phyloP scores from a whole-genome alignment of 352 stramenopile species.

The Phytophthora pinifolia region DNA sequence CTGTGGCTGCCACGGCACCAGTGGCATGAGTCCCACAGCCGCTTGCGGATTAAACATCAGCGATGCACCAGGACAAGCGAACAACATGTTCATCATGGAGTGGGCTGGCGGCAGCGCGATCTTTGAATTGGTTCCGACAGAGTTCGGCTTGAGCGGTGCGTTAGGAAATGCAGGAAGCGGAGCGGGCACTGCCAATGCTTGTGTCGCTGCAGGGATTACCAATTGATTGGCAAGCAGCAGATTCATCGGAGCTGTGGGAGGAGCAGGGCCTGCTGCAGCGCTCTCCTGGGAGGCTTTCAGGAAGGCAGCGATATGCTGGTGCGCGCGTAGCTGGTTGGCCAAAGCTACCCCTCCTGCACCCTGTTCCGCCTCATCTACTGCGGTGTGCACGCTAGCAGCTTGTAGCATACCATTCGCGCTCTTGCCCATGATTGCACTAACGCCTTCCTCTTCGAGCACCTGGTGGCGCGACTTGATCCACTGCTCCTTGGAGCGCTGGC shows the following conservation, averaged over 20 bases:
- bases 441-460: constrained; percentile 61
- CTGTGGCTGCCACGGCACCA: constrained; percentile 29
- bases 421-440: constrained; percentile 49
- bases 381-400: constrained; percentile 14
- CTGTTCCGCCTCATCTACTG: constrained; percentile 20
- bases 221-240: constrained; percentile 27
- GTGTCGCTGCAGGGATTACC: constrained; percentile 9
- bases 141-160: constrained; percentile 24
- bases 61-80: constrained; percentile 32
- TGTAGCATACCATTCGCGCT: constrained; percentile 39
- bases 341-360: constrained; percentile 26
- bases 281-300: constrained; percentile 20
- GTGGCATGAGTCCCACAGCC: constrained; percentile 17
- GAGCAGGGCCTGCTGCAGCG: neutral
- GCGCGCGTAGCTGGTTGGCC: constrained; percentile 31
- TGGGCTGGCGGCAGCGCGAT: constrained; percentile 43
- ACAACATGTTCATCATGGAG: constrained; percentile 44
- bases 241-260: constrained; percentile 13
- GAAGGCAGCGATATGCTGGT: constrained; percentile 35
- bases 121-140: constrained; percentile 25
- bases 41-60: constrained; percentile 32
- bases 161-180: constrained; percentile 4
- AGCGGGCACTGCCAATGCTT: constrained; percentile 16
- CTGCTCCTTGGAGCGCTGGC: constrained; percentile 58
- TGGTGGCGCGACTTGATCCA: constrained; percentile 62